Conservation (phyloP, 176 grass and related monocot species). For the Puya raimondii region DNA sequence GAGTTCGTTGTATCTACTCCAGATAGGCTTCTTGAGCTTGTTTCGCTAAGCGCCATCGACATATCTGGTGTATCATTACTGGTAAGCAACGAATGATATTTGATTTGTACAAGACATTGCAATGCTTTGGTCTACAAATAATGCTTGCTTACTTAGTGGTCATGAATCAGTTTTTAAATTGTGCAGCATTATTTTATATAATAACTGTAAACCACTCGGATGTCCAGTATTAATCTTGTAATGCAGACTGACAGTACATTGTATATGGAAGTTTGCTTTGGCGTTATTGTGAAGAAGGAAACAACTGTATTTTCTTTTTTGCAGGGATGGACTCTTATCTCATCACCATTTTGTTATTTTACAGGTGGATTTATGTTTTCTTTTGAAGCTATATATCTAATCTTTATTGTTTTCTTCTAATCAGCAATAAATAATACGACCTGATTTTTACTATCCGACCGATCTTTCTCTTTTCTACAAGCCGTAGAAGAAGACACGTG, state of each 20-base stretch:
- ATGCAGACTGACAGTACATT: background rate
- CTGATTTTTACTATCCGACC: too few species aligned
- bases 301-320: too few species aligned
- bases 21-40: conserved; percentile 70
- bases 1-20: conserved; percentile 89
- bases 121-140: background rate
- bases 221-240: background rate
- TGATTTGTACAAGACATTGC: background rate
- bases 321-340: too few species aligned
- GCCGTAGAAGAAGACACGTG: background rate
- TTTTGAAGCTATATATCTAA: too few species aligned
- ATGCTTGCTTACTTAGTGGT: background rate
- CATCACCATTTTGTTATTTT: too few species aligned
- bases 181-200: background rate
- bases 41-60: conserved; percentile 51
- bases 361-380: too few species aligned
- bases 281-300: too few species aligned
- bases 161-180: background rate
- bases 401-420: too few species aligned
- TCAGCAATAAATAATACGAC: too few species aligned
- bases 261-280: background rate
- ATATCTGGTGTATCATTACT: conserved; percentile 70
- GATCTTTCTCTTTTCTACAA: too few species aligned
- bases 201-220: background rate
- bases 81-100: conserved; percentile 40